Evolutionary conservation across 2,329 filamentous ascomycete species (phyloP), one percentile per base, ranked within the genome.

Genomic region (Colletotrichum scovillei): DNA sequence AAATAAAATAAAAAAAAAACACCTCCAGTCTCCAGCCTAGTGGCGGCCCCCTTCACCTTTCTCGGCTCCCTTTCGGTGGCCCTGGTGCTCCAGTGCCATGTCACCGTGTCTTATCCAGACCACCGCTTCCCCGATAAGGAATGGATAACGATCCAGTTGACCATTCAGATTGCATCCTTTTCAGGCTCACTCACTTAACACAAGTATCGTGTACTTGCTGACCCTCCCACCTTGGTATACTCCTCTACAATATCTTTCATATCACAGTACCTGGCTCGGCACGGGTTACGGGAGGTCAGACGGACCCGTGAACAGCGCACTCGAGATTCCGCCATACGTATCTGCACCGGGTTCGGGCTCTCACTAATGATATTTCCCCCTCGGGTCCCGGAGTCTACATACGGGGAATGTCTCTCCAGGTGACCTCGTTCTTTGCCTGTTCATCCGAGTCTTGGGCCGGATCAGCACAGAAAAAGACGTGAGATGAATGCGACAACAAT

Each of bases 101-200:
- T 69, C 24, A 38, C 60, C 32, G 60, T 35, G 71, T 66, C 60
- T 65, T 70, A 70, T 70, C 67, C 60, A 56, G 59, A 12, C 69
- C 60, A 52, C 70, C 52, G 64, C 65, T 56, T 30, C 56, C 60
- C 67, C 67, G 71, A 73, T 73, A 71, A 73, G 71, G 67, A 22
- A 42, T 57, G 53, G 49, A 58, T 32, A 52, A 19, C 46, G 11
- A 53, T 35, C 49, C 28, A 6, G n/a, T 38, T 19, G 55, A 66
- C 67, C 71, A 71, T 30, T 73, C 67, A 73, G 46, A 28, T 56
- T 65, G 67, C 58, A 65, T 30, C 53, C 28, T 62, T 73, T 70
- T 57, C 49, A 22, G 8, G 11, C 63, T 35, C 55, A 57, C 28
- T 16, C 30, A 42, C 14, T 19, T 16, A 8, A 52, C 32, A 16